Percentiles rank a stretch among this genome's conserved stretches.
Conservation (phyloP, 2,329 filamentous ascomycete species). For the Trematosphaeria pertusa region DNA sequence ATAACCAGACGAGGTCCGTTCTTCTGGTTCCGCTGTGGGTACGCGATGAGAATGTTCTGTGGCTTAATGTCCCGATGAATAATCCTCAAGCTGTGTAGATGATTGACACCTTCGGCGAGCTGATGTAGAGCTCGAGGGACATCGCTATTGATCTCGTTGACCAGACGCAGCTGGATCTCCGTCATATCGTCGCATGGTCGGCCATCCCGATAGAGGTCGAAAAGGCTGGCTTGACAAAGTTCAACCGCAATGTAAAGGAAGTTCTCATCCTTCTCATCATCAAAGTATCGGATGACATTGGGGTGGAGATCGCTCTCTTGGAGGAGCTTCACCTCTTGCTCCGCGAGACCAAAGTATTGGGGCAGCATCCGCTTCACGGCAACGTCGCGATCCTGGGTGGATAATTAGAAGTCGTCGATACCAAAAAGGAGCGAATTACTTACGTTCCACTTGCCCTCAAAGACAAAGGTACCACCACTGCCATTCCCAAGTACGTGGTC, state of each 20-base stretch:
- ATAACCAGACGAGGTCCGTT: constrained; percentile 85
- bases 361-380: constrained; percentile 97
- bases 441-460: constrained; percentile 86
- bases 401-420: constrained; percentile 12
- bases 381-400: constrained; percentile 73
- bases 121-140: constrained; percentile 83
- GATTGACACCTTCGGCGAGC: constrained; percentile 85
- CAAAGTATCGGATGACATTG: constrained; percentile 96
- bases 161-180: constrained; percentile 69
- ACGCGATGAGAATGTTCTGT: constrained; percentile 90
- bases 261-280: constrained; percentile 83
- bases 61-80: constrained; percentile 98
- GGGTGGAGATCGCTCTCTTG: constrained; percentile 94
- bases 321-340: constrained; percentile 88
- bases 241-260: constrained; percentile 98
- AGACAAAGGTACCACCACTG: constrained; percentile 97
- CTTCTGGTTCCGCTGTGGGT: constrained; percentile 71
- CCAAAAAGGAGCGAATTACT: constrained; percentile 13
- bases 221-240: constrained; percentile 89
- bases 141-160: constrained; percentile 75
- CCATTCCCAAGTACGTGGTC: constrained; percentile 72
- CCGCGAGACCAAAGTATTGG: constrained; percentile 94
- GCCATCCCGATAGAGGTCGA: constrained; percentile 82
- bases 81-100: constrained; percentile 89
- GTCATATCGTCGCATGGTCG: constrained; percentile 57